Evolutionary conservation across 192 early-diverging fungal genomes (phyloP).

Genomic region (Diversispora eburnea): DNA sequence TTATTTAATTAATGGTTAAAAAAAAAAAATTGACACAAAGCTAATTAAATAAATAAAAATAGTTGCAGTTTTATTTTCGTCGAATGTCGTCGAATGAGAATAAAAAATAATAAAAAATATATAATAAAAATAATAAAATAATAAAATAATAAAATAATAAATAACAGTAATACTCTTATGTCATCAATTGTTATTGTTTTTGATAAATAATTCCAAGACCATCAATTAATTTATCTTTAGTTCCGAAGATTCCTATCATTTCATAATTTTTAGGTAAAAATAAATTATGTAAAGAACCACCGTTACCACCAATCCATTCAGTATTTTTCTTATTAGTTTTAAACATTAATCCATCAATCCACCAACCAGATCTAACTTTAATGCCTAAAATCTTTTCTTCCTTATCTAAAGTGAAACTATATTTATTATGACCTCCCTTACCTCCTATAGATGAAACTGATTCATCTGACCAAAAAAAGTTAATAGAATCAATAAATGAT

Average conservation of each 20-base stretch:
- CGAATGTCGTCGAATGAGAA: too few relatives aligned
- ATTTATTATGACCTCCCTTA: slow-evolving; percentile 32
- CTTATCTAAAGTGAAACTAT: slow-evolving; percentile 36
- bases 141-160: too few relatives aligned
- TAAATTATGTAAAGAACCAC: slow-evolving; percentile 45
- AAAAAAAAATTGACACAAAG: too few relatives aligned
- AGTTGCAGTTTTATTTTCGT: too few relatives aligned
- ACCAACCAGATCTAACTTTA: slow-evolving; percentile 51
- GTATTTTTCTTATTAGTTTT: slow-evolving; percentile 45
- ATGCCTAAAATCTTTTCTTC: slow-evolving; percentile 51
- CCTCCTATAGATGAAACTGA: slow-evolving; percentile 41
- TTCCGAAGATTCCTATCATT: slow-evolving; percentile 56
- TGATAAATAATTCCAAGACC: too few relatives aligned
- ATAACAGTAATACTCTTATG: too few relatives aligned
- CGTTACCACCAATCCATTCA: slow-evolving; percentile 56
- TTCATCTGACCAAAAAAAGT: slow-evolving; percentile 46
- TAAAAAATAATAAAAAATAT: too few relatives aligned
- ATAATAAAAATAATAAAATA: too few relatives aligned
- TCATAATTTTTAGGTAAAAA: slow-evolving; percentile 47
- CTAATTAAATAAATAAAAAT: too few relatives aligned
- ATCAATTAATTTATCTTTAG: too few relatives aligned
- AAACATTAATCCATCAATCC: slow-evolving; percentile 62
- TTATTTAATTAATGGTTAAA: too few relatives aligned
- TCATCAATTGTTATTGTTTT: too few relatives aligned
- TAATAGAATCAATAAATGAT: slow-evolving; percentile 50